Percentiles rank a stretch among this genome's conserved stretches.
These are phyloP conservation scores for Penicillium sp. DNA, from an alignment of 2,329 filamentous ascomycete species.

Conservation along the genomic window DNA sequence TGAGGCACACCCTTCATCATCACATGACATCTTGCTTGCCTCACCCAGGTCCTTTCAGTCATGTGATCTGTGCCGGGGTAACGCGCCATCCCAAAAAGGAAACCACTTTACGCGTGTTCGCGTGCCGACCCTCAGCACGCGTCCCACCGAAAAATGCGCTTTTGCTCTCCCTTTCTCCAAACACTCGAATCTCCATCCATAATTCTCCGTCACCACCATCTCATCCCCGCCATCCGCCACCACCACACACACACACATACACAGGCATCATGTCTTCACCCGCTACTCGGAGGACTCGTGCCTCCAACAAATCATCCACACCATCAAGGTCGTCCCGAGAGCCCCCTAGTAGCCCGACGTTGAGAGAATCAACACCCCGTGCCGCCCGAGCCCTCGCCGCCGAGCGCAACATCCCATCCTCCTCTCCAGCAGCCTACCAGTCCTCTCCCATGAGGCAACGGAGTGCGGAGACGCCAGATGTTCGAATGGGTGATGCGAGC, in stretches of 20 bases:
- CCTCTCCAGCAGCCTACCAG: constrained; percentile 80
- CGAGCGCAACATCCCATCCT: constrained; percentile 57
- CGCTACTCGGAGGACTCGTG: constrained; percentile 46
- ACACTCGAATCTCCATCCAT: constrained; percentile 9
- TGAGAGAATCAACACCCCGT: constrained; percentile 49
- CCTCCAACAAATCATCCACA: constrained; percentile 45
- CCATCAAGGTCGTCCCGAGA: constrained; percentile 43
- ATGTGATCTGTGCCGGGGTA: constrained; percentile 6
- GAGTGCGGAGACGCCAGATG: constrained; percentile 46
- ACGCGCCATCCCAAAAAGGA: constrained; percentile 31
- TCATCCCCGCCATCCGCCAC: constrained; percentile 17
- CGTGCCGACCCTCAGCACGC: constrained; percentile 26
- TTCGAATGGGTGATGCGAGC: constrained; percentile 50
- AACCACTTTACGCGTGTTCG: constrained; percentile 42
- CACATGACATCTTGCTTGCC: constrained; percentile 2
- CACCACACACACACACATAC: constrained; percentile 18
- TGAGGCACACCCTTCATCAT: neutral
- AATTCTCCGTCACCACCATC: constrained; percentile 21
- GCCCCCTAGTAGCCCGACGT: constrained; percentile 40
- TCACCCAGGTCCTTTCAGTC: neutral
- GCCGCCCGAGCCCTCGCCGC: constrained; percentile 48
- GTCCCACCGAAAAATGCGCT: constrained; percentile 26
- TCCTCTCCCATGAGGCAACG: constrained; percentile 56
- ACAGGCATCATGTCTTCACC: constrained; percentile 47
- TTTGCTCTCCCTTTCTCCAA: constrained; percentile 33